Percentiles rank a stretch among this genome's conserved stretches.
Conservation (phyloP, 139 green algal genomes). For the Coelastrella sp. region DNA sequence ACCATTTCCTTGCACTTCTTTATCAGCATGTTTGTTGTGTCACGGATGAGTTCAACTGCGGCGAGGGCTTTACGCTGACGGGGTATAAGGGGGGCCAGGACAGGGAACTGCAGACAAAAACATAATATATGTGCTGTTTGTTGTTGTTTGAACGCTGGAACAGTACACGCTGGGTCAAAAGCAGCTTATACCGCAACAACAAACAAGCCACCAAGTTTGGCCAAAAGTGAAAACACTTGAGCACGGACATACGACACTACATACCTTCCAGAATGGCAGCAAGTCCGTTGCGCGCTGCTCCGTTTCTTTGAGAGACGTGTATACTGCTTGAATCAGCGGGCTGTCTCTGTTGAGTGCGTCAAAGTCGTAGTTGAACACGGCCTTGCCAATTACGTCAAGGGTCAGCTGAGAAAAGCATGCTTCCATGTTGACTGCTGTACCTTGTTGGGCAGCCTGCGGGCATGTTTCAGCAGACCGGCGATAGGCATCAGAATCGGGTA, state of each 20-base stretch:
- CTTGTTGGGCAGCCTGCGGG: background rate
- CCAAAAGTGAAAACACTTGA: no score
- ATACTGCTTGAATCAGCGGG: constrained; percentile 82
- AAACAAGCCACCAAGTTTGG: no score
- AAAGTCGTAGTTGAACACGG: constrained; percentile 99
- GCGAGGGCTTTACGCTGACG: constrained; percentile 83
- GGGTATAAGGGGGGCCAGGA: constrained; percentile 72
- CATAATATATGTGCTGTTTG: no score
- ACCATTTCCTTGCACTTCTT: constrained; percentile 87
- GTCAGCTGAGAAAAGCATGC: constrained; percentile 96
- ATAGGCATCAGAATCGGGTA: no score
- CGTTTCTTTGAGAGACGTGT: constrained; percentile 99
- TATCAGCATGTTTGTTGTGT: constrained; percentile 93
- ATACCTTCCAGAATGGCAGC: constrained; percentile 95
- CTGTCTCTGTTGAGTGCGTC: constrained; percentile 83
- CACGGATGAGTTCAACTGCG: constrained; percentile 93
- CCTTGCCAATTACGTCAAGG: constrained; percentile 98
- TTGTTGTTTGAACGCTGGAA: no score
- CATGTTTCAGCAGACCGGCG: background rate
- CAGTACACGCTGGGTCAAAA: no score
- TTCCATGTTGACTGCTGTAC: constrained; percentile 94
- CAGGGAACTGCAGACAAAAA: constrained; percentile 52
- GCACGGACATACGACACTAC: background rate
- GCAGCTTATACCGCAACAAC: no score
- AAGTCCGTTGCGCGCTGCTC: constrained; percentile 97